Evolutionary conservation across 2,329 filamentous ascomycete species (phyloP).

Genomic region (Xylaria sp.): DNA sequence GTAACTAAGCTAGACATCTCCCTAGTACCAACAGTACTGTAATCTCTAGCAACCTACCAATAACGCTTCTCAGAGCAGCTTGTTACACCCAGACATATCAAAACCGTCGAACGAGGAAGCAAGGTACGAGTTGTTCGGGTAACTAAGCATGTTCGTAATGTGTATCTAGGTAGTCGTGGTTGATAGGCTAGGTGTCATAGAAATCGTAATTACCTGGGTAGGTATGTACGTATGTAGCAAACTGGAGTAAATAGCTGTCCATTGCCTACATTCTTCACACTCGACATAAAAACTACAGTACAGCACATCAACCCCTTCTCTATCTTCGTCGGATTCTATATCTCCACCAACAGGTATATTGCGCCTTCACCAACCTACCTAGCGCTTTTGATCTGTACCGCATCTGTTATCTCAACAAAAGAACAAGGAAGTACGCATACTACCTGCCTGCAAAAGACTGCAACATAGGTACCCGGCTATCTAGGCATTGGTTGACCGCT

Average conservation of each 20-base stretch:
- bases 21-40: conserved; percentile 6
- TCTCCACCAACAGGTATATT: conserved; percentile 9
- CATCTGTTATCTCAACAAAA: background rate
- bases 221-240: background rate
- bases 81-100: conserved; percentile 9
- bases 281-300: conserved; percentile 2
- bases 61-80: conserved; percentile 31
- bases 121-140: background rate
- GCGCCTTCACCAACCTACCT: background rate
- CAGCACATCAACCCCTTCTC: background rate
- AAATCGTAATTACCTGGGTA: background rate
- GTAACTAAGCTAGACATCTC: conserved; percentile 1
- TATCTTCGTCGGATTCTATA: background rate
- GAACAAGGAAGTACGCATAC: too few relatives aligned
- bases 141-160: too few relatives aligned
- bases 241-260: background rate
- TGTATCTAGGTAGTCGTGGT: too few relatives aligned
- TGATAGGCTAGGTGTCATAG: background rate
- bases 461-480: background rate
- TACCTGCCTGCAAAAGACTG: too few relatives aligned
- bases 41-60: conserved; percentile 40
- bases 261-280: conserved; percentile 13
- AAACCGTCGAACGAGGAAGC: background rate
- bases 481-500: conserved; percentile 8
- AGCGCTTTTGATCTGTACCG: background rate